Percentiles rank a stretch among this genome's conserved stretches.
These are phyloP conservation scores for Glonium stellatum DNA, from an alignment of 495 filamentous ascomycete genomes.

Conservation along the genomic window DNA sequence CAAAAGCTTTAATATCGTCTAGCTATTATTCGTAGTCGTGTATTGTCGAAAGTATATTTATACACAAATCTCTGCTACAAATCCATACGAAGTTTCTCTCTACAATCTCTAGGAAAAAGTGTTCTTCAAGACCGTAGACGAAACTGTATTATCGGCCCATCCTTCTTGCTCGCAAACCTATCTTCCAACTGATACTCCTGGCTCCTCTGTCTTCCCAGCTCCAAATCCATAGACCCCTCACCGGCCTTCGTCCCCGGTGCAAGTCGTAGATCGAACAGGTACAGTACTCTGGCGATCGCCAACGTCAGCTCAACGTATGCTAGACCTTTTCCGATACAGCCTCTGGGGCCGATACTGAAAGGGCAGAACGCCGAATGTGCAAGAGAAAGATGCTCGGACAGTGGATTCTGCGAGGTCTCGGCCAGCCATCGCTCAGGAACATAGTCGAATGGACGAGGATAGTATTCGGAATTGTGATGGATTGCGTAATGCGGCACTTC, in stretches of 20 bases:
- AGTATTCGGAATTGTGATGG: slow-evolving; percentile 28
- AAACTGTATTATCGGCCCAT: slow-evolving; percentile 54
- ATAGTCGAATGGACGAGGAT: slow-evolving; percentile 24
- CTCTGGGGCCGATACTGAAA: slow-evolving; percentile 28
- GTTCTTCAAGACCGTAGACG: background rate
- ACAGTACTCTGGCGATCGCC: slow-evolving; percentile 27
- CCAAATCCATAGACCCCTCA: slow-evolving; percentile 34
- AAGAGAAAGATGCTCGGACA: slow-evolving; percentile 5
- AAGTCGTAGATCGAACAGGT: slow-evolving; percentile 24
- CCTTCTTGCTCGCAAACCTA: slow-evolving; percentile 51
- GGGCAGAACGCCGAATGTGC: slow-evolving; percentile 28
- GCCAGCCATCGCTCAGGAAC: slow-evolving; percentile 28
- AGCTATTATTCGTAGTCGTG: too few relatives aligned
- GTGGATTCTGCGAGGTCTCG: slow-evolving; percentile 10
- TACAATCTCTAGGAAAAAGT: background rate
- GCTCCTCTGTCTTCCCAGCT: slow-evolving; percentile 37
- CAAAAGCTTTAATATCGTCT: too few relatives aligned
- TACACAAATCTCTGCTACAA: too few relatives aligned
- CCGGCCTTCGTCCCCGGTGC: slow-evolving; percentile 14
- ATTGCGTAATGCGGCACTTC: slow-evolving; percentile 27
- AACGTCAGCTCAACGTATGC: slow-evolving; percentile 29
- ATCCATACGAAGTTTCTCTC: background rate
- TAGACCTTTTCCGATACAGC: slow-evolving; percentile 29
- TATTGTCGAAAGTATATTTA: too few relatives aligned
- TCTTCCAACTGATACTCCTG: slow-evolving; percentile 52